Evolutionary conservation across 2,329 filamentous ascomycete genomes (phyloP).

Genomic region (Alternaria sp.): DNA sequence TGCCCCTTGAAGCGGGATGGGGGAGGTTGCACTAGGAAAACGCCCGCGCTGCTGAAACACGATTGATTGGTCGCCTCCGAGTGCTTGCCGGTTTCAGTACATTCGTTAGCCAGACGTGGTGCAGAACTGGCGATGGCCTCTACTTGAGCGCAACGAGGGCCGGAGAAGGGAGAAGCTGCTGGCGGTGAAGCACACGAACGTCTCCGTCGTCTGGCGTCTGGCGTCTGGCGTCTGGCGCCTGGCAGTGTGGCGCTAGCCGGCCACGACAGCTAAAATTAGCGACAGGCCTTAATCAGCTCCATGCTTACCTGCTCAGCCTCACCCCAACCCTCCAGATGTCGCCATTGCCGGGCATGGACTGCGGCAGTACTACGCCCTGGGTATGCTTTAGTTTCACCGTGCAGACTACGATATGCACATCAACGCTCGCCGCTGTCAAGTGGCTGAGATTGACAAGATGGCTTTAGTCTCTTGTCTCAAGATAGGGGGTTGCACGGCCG

Average conservation of each 20-base stretch:
- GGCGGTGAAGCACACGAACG: conserved; percentile 24
- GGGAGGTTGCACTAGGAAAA: conserved; percentile 29
- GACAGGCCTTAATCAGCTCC: conserved; percentile 28
- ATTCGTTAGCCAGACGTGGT: conserved; percentile 21
- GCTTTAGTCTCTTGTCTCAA: not conserved
- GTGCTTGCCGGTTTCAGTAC: conserved; percentile 29
- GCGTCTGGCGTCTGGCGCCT: not conserved
- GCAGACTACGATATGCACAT: conserved; percentile 1
- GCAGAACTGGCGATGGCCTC: conserved; percentile 15
- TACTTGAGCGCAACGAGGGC: conserved; percentile 7
- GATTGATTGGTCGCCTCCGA: conserved; percentile 22
- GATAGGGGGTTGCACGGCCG: conserved; percentile 20
- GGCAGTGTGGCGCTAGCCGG: conserved; percentile 30
- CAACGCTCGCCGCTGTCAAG: not conserved
- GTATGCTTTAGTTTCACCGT: not conserved
- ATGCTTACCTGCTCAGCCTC: conserved; percentile 41
- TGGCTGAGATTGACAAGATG: not conserved
- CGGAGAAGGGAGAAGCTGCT: conserved; percentile 10
- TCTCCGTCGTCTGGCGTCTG: conserved; percentile 1
- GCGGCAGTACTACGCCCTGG: not conserved
- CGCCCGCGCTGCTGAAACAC: conserved; percentile 39
- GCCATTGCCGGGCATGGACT: conserved; percentile 6
- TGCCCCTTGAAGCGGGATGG: conserved; percentile 17
- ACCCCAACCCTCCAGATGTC: conserved; percentile 19
- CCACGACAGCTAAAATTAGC: conserved; percentile 35